A percentile compares a stretch with the other conserved stretches of the same genome.
phyloP scores from a whole-genome alignment of 768 basidiomycete genomes.

The Amanita brunnescens region DNA sequence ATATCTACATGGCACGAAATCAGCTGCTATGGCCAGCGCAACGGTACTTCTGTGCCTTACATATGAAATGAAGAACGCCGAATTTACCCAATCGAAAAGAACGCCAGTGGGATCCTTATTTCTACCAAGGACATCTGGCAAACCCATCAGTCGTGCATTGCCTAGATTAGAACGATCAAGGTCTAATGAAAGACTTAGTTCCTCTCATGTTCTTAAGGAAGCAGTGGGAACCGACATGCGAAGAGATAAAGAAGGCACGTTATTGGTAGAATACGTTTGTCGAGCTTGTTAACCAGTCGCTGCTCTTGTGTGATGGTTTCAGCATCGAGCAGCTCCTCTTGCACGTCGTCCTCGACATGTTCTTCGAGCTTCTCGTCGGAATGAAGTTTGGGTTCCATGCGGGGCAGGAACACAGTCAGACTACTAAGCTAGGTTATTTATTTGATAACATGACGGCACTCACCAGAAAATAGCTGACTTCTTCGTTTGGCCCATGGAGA shows the following conservation, averaged over 20 bases:
- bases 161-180: conserved; percentile 75
- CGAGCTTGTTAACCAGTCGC: conserved; percentile 54
- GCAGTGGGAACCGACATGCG: conserved; percentile 44
- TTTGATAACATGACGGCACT: conserved; percentile 12
- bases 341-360: conserved; percentile 9
- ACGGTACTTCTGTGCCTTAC: conserved; percentile 27
- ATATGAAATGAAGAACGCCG: conserved; percentile 74
- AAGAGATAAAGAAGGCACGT: conserved; percentile 69
- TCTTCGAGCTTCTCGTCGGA: conserved; percentile 25
- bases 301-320: conserved; percentile 32
- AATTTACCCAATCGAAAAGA: conserved; percentile 73
- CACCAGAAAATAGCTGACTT: conserved; percentile 19
- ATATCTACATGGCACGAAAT: conserved; percentile 36
- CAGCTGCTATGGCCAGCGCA: neutral
- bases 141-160: conserved; percentile 68
- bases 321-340: conserved; percentile 6
- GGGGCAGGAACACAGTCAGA: neutral
- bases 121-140: conserved; percentile 50
- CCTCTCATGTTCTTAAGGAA: neutral
- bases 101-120: conserved; percentile 55
- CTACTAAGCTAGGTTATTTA: neutral
- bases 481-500: conserved; percentile 5
- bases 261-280: conserved; percentile 60
- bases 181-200: conserved; percentile 24
- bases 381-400: neutral